Base-by-base conservation (phyloP, 2,329 filamentous ascomycete species). In the Metarhizium sp. region DNA sequence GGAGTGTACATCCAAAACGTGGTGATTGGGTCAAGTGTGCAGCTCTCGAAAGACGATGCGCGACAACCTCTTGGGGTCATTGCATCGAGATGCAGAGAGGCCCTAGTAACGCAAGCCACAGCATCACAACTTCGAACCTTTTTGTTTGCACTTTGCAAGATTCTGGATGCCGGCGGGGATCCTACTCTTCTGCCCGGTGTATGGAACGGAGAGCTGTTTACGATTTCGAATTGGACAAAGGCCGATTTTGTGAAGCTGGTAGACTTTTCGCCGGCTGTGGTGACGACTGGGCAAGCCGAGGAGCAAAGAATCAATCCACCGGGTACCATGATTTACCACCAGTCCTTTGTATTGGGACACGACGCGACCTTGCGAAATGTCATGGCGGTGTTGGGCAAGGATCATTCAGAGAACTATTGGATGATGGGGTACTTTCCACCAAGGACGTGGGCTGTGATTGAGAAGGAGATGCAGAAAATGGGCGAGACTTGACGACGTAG, bases 201-300 rank as follows among this genome's bases (percentile, higher is more conserved):
- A 11, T 40, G 68, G 0, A 60, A 65, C 42, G 62, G 63, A 40
- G 38, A 67, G 11, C 61, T 75, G 7, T 53, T 76, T n/a, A 55
- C 60, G 2, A 65, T 70, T 40, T 70, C 65, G 8, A 77, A 76
- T 57, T 74, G 71, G 71, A 62, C 66, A 5, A 68, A 68, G 47
- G 69, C 63, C 7, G 62, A 67, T 42, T 61, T 76, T 25, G 70
- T 67, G 47, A 60, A 67, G 2, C 55, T 59, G 1, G 60, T 64
- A 6, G 71, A 76, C 60, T 76, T 77, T 51, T 63, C 64, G 3
- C 56, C 63, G 2, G 69, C 67, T 1, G 61, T 67, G 10, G 30
- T 67, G 14, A 54, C 36, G 10, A 43, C 47, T 2, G 59, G 58
- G 0, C 58, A 59, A 4, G n/a, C 14, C 2, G n/a, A 13, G 7